These are phyloP conservation scores for Dothistroma pini DNA, from an alignment of 2,329 filamentous ascomycete species.

Conservation along the genomic window DNA sequence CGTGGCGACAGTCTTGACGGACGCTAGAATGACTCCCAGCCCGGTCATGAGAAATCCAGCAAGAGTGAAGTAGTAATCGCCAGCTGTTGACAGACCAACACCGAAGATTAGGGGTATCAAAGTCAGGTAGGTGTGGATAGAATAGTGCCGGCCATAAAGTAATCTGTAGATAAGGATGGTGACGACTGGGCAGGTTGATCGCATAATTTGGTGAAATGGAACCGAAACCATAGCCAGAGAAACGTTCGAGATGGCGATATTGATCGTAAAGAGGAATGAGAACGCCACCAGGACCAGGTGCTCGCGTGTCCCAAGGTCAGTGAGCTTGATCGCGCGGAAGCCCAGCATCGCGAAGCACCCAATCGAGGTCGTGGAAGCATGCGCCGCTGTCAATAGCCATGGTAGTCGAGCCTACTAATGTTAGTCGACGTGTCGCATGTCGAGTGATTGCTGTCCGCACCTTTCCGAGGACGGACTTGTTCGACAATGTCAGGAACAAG, in stretches of 20 bases:
- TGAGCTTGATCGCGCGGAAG: constrained; percentile 52
- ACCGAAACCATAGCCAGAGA: constrained; percentile 61
- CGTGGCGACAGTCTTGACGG: constrained; percentile 59
- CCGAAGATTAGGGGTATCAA: constrained; percentile 59
- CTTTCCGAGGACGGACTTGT: constrained; percentile 54
- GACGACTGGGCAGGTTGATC: constrained; percentile 59
- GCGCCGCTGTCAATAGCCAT: constrained; percentile 58
- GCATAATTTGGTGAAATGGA: constrained; percentile 64
- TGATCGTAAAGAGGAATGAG: constrained; percentile 59
- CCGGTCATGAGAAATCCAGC: constrained; percentile 42
- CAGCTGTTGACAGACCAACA: constrained; percentile 57
- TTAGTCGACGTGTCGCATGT: not conserved
- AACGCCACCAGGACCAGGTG: constrained; percentile 56
- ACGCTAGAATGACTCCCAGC: constrained; percentile 39
- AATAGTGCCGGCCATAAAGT: constrained; percentile 54
- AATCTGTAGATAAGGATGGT: constrained; percentile 60
- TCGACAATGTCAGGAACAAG: constrained; percentile 54
- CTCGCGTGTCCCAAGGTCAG: constrained; percentile 51
- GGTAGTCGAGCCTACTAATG: constrained; percentile 53
- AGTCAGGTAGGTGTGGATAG: constrained; percentile 55
- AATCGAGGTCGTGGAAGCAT: constrained; percentile 55
- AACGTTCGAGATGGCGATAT: constrained; percentile 62
- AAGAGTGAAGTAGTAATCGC: constrained; percentile 61
- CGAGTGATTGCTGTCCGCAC: not conserved
- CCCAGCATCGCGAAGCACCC: constrained; percentile 54